Base-by-base conservation (phyloP, 352 stramenopile genomes). In the Pythium scleroteichum region DNA sequence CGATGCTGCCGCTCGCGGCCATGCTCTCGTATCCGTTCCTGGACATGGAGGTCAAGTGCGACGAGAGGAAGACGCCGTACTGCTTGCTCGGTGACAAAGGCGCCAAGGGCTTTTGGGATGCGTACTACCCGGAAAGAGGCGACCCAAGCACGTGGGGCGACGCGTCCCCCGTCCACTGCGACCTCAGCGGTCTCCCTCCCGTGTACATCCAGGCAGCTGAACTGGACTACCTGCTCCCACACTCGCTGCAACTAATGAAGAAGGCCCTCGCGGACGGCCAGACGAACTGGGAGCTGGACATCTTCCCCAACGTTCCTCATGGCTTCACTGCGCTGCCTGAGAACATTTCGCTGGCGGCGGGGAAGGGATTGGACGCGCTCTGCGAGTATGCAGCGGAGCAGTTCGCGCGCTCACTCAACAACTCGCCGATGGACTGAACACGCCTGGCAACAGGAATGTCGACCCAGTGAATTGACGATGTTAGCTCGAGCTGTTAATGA, bases 221-320 rank as follows among this genome's bases (percentile, higher is more conserved):
- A 24, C 32, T 58, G 0, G 62, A 70, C 38, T 66, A 62, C 19
- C 45, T 70, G 19, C 20, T 59, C 3, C 10, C 41, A 2, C 49
- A 70, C 27, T 32, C 62, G 10, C 26, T 39, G 23, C 29, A 19
- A 16, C 56, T 70, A 0, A 10, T 45, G 13, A 39, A 20, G 0
- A 59, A 53, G 40, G 55, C 62, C 9, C 44, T 52, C 14, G 24
- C 22, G 26, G 19, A 46, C 16, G 55, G 51, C 2, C 39, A 60
- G 1, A 24, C 26, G 0, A 16, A 40, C 14, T 68, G 60, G 60
- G 17, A 41, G 24, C 8, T 69, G 13, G 62, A 69, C 24, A 52
- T 62, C 19, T 49, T 62, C 20, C 24, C 32, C 1, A 58, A 64
- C 32, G 49, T 71, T 24, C 44, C 52, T 14, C 58, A 71, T 24